Evolutionary conservation across 768 basidiomycete genomes (phyloP).

Genomic region (Tremella yokohamensis): DNA sequence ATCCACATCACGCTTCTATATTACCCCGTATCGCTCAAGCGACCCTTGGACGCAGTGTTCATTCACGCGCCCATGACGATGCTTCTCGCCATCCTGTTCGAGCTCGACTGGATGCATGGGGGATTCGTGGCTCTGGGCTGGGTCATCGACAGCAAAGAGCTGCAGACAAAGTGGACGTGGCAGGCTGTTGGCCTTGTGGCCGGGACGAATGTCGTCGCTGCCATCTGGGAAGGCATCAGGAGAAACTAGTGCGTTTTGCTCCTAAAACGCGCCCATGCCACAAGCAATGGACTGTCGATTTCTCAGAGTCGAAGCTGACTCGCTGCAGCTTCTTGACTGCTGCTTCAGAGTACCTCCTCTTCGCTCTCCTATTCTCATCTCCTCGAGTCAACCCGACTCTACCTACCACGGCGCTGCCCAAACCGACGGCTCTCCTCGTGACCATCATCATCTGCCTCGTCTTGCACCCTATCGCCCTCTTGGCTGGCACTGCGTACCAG

Average conservation of each 20-base stretch:
- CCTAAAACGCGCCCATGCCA: slow-evolving; percentile 55
- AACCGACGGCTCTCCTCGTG: slow-evolving; percentile 50
- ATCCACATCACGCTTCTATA: slow-evolving; percentile 72
- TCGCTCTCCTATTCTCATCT: slow-evolving; percentile 47
- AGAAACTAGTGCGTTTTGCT: slow-evolving; percentile 36
- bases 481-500: slow-evolving; percentile 50
- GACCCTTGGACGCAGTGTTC: slow-evolving; percentile 71
- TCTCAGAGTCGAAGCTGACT: background rate
- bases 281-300: background rate
- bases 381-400: slow-evolving; percentile 41
- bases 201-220: slow-evolving; percentile 58
- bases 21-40: slow-evolving; percentile 55
- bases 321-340: slow-evolving; percentile 23
- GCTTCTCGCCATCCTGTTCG: slow-evolving; percentile 58
- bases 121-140: slow-evolving; percentile 69
- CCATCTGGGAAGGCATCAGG: slow-evolving; percentile 41
- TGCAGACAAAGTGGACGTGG: slow-evolving; percentile 62
- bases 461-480: slow-evolving; percentile 49
- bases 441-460: slow-evolving; percentile 51
- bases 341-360: slow-evolving; percentile 35
- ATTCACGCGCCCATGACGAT: slow-evolving; percentile 74
- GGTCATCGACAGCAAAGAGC: slow-evolving; percentile 54
- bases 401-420: slow-evolving; percentile 44
- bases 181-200: slow-evolving; percentile 68
- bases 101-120: slow-evolving; percentile 61